Percentiles rank a stretch among this genome's conserved stretches.
These are phyloP conservation scores for Emmonsia crescens DNA, from an alignment of 2,329 filamentous ascomycete species.

Conservation along the genomic window DNA sequence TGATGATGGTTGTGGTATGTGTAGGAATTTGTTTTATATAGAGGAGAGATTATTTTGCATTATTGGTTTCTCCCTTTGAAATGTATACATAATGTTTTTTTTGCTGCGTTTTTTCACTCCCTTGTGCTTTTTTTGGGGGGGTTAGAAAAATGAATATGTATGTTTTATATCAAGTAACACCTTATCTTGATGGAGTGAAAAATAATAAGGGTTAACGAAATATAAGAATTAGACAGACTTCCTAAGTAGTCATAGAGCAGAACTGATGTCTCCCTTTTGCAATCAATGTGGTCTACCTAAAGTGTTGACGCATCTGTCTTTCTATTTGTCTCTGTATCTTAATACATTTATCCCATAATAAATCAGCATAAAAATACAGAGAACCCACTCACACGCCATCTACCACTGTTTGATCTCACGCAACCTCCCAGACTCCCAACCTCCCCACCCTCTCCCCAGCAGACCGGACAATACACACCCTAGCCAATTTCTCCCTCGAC, in stretches of 20 bases:
- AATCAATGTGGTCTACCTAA: too few relatives aligned
- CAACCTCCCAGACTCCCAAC: conserved; percentile 65
- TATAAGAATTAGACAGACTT: background rate
- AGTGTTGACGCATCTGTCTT: too few relatives aligned
- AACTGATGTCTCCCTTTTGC: too few relatives aligned
- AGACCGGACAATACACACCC: conserved; percentile 65
- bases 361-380: background rate
- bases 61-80: background rate
- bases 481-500: conserved; percentile 15
- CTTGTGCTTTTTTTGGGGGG: background rate
- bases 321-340: too few relatives aligned
- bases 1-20: background rate
- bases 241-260: background rate
- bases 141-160: background rate
- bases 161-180: background rate
- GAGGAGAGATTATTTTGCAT: background rate
- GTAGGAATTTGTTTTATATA: background rate
- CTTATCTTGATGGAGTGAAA: background rate
- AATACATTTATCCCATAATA: background rate
- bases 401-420: background rate
- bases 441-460: conserved; percentile 69
- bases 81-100: background rate
- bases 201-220: background rate
- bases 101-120: background rate
- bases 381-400: background rate